Evolutionary conservation across 495 filamentous ascomycete species (phyloP), one percentile per base, ranked within the genome.

Genomic region (Daldinia loculata): DNA sequence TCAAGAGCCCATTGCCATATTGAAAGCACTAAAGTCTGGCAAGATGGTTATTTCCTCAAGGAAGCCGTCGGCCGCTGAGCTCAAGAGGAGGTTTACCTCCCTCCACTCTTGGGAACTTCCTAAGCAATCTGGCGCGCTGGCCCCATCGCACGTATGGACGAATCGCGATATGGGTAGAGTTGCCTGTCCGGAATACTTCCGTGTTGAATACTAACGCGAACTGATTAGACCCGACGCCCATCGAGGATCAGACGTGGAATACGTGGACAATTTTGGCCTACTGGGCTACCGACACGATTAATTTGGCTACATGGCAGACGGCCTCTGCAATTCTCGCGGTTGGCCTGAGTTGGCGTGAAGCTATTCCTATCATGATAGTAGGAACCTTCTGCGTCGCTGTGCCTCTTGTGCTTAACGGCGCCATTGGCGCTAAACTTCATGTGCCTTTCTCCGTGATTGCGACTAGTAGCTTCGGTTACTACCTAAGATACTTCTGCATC

Each of bases 401-500:
- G 57, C 84, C 89, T 14, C 89, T 91, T 68, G 80, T 88, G 15
- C 81, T 86, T 17, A 92, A 90, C 67, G 89, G 89, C 43, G 86
- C 87, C 7, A 87, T 88, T 29, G 87, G 88, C 9, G 84, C 86
- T 29, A 84, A 85, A 58, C 86, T 90, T 66, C 89, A 91, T 70
- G 82, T 88, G 6, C 88, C 89, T 4, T 93, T 92, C 78, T 88
- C 90, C 9, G 89, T 92, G 4, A 85, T 90, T 60, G 85, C 87
- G 1, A 85, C 90, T 17, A 88, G 89, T 9, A 83, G 83, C 65
- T 93, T 89, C 80, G 90, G 90, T 1, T 92, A 89, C 78, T 92
- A 88, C 80, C 84, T 89, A 55, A 85, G 85, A 4, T 91, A 91
- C 71, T 84, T 92, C 69, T 83, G 86, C 26, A 90, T 92, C 56